Base-by-base conservation (phyloP, 352 stramenopile species). In the Globisporangium radiosum region DNA sequence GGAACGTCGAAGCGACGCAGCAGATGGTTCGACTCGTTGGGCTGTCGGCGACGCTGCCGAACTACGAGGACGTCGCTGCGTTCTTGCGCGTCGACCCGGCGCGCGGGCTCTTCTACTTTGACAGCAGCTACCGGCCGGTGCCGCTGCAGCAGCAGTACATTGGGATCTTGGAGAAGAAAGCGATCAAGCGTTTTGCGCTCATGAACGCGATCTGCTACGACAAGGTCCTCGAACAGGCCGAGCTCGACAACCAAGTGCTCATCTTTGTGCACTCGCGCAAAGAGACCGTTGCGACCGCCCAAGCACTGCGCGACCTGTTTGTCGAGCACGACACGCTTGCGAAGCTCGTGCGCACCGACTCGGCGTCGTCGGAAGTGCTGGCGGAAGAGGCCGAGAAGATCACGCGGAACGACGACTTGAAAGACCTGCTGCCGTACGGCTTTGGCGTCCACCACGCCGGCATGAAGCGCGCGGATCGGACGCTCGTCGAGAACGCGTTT, bases 201-300 rank as follows among this genome's bases (percentile, higher is more conserved):
- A 99, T 99, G 89, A 99, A 99, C 76, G 94, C 99, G 62, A 99
- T 99, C 63, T 99, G 96, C 64, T 99, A 99, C 69, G 97, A 99
- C 60, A 99, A 99, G 69, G 90, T 98, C 4, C 65, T 98, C 37
- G 79, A 94, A 44, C 95, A 99, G 64, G 94, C 94, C 7, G 81
- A 95, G 70, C 60, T 94, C 7, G 79, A 97, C 63, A 98, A 99
- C 74, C 97, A 99, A 63, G 94, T 99, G 44, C 73, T 99, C 2
- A 99, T 99, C 56, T 99, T 99, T 72, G 96, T 99, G 17, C 97
- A 99, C 69, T 99, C 94, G 40, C 92, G 98, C 44, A 98, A 98
- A 42, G 97, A 99, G 61, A 99, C 97, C 9, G 92, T 87, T 0
- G 97, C 97, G 59, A 99, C 97, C 37, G 97, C 97, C 0, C 96